A percentile compares a stretch with the other conserved stretches of the same genome.
These are phyloP conservation scores for Cutaneotrichosporon sp. DNA, from an alignment of 1,284 basidiomycete species.

Conservation along the genomic window DNA sequence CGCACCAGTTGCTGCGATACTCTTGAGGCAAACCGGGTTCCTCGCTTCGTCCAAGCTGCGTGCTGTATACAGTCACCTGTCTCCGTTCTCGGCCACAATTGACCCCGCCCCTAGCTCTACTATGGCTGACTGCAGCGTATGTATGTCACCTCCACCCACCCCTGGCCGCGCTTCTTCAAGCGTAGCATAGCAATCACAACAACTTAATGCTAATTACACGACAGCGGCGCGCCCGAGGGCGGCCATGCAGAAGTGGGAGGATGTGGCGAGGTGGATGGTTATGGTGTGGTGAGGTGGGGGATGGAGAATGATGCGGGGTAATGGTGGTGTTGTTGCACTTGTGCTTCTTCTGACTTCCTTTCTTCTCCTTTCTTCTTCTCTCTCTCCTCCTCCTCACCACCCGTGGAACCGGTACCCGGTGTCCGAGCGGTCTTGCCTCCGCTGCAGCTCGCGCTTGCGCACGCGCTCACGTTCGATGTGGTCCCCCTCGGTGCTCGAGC, in stretches of 20 bases:
- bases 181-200: conserved; percentile 16
- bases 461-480: conserved; percentile 25
- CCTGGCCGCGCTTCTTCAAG: not conserved
- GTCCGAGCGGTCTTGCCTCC: conserved; percentile 34
- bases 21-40: too few relatives aligned
- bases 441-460: conserved; percentile 30
- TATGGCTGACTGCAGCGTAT: not conserved
- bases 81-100: too few relatives aligned
- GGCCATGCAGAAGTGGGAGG: conserved; percentile 9
- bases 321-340: not conserved
- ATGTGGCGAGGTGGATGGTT: conserved; percentile 4
- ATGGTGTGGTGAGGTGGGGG: conserved; percentile 1
- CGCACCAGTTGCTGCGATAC: too few relatives aligned
- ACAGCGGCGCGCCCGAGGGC: not conserved
- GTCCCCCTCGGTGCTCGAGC: conserved; percentile 40
- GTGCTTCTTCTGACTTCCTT: conserved; percentile 7
- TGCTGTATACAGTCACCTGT: too few relatives aligned
- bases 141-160: not conserved
- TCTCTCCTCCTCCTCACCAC: conserved; percentile 30
- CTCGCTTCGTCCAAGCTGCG: too few relatives aligned
- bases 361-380: not conserved
- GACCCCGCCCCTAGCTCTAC: too few relatives aligned
- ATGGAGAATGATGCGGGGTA: not conserved
- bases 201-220: conserved; percentile 15
- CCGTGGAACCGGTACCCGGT: conserved; percentile 48